Base-by-base conservation (phyloP, 805 yeast species). In the Candida stauntonica region DNA sequence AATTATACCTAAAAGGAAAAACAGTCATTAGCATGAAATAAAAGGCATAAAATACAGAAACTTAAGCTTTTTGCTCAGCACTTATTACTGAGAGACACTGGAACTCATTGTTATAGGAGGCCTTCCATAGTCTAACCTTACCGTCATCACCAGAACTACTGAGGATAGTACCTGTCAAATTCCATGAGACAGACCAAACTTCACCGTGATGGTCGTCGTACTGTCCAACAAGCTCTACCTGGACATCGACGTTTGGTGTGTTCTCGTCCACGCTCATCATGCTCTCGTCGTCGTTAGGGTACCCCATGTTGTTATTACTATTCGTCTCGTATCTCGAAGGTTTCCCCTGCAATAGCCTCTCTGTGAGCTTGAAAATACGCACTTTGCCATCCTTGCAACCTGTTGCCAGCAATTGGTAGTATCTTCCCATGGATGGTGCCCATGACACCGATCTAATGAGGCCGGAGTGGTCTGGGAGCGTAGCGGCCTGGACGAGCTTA, bases 111-210 rank as follows among this genome's bases (percentile, higher is more conserved):
- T 82, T 74, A 57, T 84, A 86, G 26, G 86, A 78, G 17, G 95
- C 75, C 62, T 91, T 93, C 95, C 98, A 93, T 48, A 93, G 70
- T 51, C 96, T 68, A 5, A 91, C 81, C 47, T 81, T 79, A 3
- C 97, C 97, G 57, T 93, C 98, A 56, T 89, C 97, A 15, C 99
- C 98, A 5, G 97, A 87, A 33, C 93, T 81, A 49, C 96, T 84
- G 45, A 93, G 64, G 5, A 93, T 80, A 0, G 98, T 86, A 5
- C 98, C 98, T 0, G 98, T 86, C 31, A 81, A 61, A 58, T 93
- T 93, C 98, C 99, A 93, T 19, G 85, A 75, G 2, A 93, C 98
- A 28, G 89, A 75, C 99, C 99, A 93, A 1, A 93, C 96, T 61
- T 93, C 95, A 39, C 84, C 81, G 44, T 77, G 73, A 57, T 86